Evolutionary conservation across 2,329 filamentous ascomycete genomes (phyloP).

Genomic region (Scytalidium lignicola): DNA sequence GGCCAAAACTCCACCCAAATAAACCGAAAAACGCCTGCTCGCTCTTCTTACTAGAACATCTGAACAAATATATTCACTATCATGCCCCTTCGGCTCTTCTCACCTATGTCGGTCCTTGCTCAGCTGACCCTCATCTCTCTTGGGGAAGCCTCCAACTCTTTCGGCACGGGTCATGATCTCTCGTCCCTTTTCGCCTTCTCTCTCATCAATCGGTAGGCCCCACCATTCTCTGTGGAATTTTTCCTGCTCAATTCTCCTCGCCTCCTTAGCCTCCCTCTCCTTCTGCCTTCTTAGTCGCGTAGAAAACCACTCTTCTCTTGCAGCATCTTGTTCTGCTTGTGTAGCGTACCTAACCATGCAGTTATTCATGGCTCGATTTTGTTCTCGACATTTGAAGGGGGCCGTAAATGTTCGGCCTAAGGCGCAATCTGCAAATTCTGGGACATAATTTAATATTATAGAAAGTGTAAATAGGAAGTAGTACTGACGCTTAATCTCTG

Average conservation of each 20-base stretch:
- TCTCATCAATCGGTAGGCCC: slow-evolving; percentile 54
- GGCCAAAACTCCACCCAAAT: background rate
- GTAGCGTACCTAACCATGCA: slow-evolving; percentile 90
- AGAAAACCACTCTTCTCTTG: slow-evolving; percentile 90
- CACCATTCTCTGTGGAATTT: slow-evolving; percentile 64
- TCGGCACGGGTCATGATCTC: slow-evolving; percentile 51
- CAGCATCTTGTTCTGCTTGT: slow-evolving; percentile 77
- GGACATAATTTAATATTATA: background rate
- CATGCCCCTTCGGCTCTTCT: background rate
- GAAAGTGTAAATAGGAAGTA: background rate
- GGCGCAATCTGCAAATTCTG: slow-evolving; percentile 90
- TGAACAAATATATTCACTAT: background rate
- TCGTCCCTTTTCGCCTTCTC: slow-evolving; percentile 49
- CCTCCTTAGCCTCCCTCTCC: slow-evolving; percentile 60
- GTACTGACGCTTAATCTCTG: slow-evolving; percentile 67
- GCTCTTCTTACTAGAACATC: background rate
- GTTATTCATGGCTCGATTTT: slow-evolving; percentile 82
- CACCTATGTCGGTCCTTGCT: slow-evolving; percentile 30
- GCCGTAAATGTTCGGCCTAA: slow-evolving; percentile 80
- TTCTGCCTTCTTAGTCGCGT: slow-evolving; percentile 64
- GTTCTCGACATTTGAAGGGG: slow-evolving; percentile 75
- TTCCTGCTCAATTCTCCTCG: slow-evolving; percentile 56
- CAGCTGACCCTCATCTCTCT: slow-evolving; percentile 30
- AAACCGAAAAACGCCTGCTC: background rate
- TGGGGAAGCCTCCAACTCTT: slow-evolving; percentile 49